Base-by-base conservation (phyloP, 768 basidiomycete genomes). In the Xerocomellus amylosporus region DNA sequence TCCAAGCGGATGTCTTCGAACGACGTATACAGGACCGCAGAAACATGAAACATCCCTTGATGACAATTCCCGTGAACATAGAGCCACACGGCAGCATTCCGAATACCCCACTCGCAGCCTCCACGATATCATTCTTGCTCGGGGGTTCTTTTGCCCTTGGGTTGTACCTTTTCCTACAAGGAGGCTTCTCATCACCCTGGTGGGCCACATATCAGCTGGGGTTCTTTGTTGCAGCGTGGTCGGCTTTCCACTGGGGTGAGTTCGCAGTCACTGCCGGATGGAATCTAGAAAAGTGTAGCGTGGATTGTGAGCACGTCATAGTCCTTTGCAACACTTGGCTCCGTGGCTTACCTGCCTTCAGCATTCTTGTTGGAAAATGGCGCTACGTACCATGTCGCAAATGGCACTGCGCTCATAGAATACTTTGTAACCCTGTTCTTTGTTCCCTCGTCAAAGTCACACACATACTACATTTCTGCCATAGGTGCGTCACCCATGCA, bases 281-380 rank as follows among this genome's bases (percentile, higher is more conserved):
- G 88, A 98, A 98, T 71, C 74, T 87, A 38, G 87, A 89, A 49
- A 97, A 95, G 73, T 89, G 93, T 65, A 91, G 86, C 55, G 83
- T 97, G 8, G 91, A 94, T 66, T 98, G 97, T 96, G 68, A 77
- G 93, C 79, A 24, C 53, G 36, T 42, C 31, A 22, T 42, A 5
- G 17, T 48, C 41, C 10, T 2, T 42, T 38, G 13, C 24, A 48
- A n/a, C 12, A 19, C 24, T 13, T 39, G 54, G 39, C 49, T 61
- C 28, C n/a, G 57, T 13, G 19, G 15, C 39, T 55, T 26, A 55
- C 37, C 46, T 36, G 40, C 26, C 20, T 24, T 5, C 55, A 99
- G 97, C 97, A 0, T 99, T 92, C 71, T 79, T 99, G 5, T 78
- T 99, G 30, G 90, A 98, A 61, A 98, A 98, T 68, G 93, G 93